Evolutionary conservation across 2,329 filamentous ascomycete species (phyloP), one percentile per base, ranked within the genome.

Genomic region (Cercospora zeae-maydis): DNA sequence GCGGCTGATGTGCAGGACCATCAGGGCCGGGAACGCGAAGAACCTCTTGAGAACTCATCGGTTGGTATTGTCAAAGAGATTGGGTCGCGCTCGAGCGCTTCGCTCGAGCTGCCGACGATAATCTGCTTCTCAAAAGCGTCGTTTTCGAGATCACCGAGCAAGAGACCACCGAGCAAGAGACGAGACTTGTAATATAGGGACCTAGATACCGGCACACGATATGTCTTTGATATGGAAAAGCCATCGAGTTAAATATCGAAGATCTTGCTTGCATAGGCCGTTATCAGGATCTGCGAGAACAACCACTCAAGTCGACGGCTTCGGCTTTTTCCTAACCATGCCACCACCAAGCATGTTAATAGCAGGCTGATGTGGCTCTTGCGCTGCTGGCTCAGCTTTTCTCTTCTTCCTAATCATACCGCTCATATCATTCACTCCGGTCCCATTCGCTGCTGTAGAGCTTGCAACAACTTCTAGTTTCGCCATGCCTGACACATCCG

Each of bases 271-370:
- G 27, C 6, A 33, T 5, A 14, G 21, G 19, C 16, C 6, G 19
- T 3, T 6, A 31, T 2, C 31, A 31, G n/a, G n/a, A 16, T 2
- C 7, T 13, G 27, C 30, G 27, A 53, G n/a, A 7, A 31, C 4
- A 30, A 36, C n/a, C 36, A 3, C 49, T 24, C 21, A 33, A 9
- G 49, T 14, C 8, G 52, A 36, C 4, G 65, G 57, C 72, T 86
- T 88, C 27, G 80, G 74, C 74, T 86, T 88, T 76, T 86, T 86
- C 61, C 83, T 79, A 31, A 87, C 75, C 65, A 86, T 75, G 0
- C 81, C 78, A 14, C 75, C 77, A 1, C 76, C 73, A 16, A 87
- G 75, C 9, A 85, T 76, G 71, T 86, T 86, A 8, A 80, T 76
- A 13, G 64, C 61, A 16, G 69, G 65, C 59, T 63, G 53, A 9